These are phyloP conservation scores for Globisporangium cylindrosporum DNA, from an alignment of 352 stramenopile species.

Conservation along the genomic window DNA sequence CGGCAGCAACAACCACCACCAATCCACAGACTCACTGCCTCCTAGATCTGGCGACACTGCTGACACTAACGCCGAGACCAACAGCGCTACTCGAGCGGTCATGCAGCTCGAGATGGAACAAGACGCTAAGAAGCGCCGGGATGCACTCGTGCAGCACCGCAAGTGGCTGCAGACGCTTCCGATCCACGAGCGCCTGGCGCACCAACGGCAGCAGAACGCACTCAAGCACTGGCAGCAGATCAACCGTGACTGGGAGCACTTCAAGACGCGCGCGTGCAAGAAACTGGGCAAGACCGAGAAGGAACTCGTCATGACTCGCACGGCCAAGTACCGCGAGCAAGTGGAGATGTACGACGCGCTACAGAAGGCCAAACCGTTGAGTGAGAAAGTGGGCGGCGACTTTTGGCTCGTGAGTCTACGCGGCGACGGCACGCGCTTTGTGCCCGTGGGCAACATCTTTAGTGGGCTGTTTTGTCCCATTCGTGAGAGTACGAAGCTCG, in stretches of 20 bases:
- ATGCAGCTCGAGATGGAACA: slow-evolving; percentile 30
- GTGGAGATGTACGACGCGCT: slow-evolving; percentile 90
- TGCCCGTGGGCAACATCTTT: slow-evolving; percentile 92
- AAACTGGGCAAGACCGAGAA: slow-evolving; percentile 59
- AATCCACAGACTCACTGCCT: slow-evolving; percentile 9
- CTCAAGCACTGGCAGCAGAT: slow-evolving; percentile 68
- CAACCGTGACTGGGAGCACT: slow-evolving; percentile 68
- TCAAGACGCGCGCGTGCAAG: slow-evolving; percentile 56
- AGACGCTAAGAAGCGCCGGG: slow-evolving; percentile 42
- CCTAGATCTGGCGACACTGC: neutral
- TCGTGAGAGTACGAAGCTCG: slow-evolving; percentile 56
- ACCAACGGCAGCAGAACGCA: slow-evolving; percentile 66
- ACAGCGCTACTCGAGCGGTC: neutral
- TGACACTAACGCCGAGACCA: neutral
- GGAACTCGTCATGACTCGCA: slow-evolving; percentile 85
- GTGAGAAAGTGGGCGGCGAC: slow-evolving; percentile 86
- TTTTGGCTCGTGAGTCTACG: slow-evolving; percentile 90
- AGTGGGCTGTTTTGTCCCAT: slow-evolving; percentile 89
- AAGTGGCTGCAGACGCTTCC: slow-evolving; percentile 69
- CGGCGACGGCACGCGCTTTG: slow-evolving; percentile 80
- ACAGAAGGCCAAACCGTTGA: slow-evolving; percentile 78
- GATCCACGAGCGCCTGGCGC: slow-evolving; percentile 65
- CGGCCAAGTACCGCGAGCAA: slow-evolving; percentile 83
- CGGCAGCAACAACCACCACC: neutral
- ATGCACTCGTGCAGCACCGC: slow-evolving; percentile 43